These are phyloP conservation scores for Citeromyces matritensis DNA, from an alignment of 805 yeast genomes.

Conservation along the genomic window DNA sequence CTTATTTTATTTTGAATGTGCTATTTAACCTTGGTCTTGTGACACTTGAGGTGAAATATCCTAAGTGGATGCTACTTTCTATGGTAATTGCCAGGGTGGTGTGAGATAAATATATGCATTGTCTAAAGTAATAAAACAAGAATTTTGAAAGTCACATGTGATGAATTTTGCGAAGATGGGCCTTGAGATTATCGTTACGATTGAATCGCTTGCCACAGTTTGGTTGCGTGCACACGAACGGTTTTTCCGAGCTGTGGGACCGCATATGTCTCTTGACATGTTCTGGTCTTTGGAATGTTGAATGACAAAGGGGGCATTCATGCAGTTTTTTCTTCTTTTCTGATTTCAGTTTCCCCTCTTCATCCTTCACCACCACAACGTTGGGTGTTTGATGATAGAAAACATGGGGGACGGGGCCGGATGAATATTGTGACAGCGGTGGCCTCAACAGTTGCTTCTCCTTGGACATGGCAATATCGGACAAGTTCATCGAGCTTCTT, in stretches of 20 bases:
- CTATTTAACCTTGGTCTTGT: no score
- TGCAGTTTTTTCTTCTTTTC: conserved; percentile 36
- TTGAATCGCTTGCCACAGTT: conserved; percentile 41
- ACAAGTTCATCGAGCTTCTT: conserved; percentile 35
- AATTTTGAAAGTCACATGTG: no score
- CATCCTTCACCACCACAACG: neutral
- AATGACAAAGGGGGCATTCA: conserved; percentile 48
- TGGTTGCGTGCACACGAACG: conserved; percentile 34
- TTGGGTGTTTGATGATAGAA: neutral
- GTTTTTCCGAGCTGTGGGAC: conserved; percentile 42
- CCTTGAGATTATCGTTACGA: conserved; percentile 44
- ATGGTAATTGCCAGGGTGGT: no score
- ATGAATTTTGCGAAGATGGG: conserved; percentile 50
- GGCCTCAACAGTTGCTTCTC: neutral
- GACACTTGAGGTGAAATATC: no score
- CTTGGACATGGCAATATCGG: conserved; percentile 29
- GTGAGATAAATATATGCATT: no score
- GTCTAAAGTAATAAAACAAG: no score
- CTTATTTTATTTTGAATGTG: no score
- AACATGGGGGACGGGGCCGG: neutral
- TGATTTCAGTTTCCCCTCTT: neutral
- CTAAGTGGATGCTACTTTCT: no score
- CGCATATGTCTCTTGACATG: conserved; percentile 55
- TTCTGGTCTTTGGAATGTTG: conserved; percentile 54
- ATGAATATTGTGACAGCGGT: neutral